Evolutionary conservation across 768 basidiomycete species (phyloP), one percentile per base, ranked within the genome.

Genomic region (Podaxis sp.): DNA sequence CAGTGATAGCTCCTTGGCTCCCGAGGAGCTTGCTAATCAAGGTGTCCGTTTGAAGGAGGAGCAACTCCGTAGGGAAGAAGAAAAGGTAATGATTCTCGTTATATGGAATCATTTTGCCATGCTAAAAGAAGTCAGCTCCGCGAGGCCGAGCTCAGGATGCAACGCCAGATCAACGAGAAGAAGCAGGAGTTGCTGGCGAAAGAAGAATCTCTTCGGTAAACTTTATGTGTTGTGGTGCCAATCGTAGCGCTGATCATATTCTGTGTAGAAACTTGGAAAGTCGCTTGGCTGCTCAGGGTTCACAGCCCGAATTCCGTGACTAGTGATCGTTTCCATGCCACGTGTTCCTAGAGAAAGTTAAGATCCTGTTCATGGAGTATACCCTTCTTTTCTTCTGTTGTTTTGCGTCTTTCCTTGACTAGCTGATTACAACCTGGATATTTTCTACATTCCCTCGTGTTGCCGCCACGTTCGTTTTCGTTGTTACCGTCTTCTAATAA

Each of bases 31-130:
- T 68, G 97, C 97, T 17, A 95, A 89, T 58, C 97, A 99, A 77
- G 93, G 90, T 64, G 95, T 98, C 52, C 91, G 96, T 61, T 88
- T 99, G 80, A 99, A 99, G 80, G 97, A 99, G 79, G 97, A 99
- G 74, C 97, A 99, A 74, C 88, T 99, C 63, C 89, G 96, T 69
- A 82, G 92, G 64, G 97, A 99, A 75, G 95, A 97, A 80, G 95
- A 97, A 82, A 96, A 96, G 83, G 90, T 92, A 40, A 12, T 74
- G 59, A 13, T 48, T 58, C 40, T 17, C 12, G n/a, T 13, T 17
- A 36, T 24, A 55, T 63, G 54, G 9, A 52, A 30, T 33, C 11
- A 3, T 39, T 44, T 59, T 59, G 46, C 42, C 48, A 49, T 68
- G 57, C 61, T 64, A 62, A 61, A 65, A 59, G 4, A 42, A 42